Evolutionary conservation across 1,284 basidiomycete genomes (phyloP).

Genomic region (Albatrellus sp.): DNA sequence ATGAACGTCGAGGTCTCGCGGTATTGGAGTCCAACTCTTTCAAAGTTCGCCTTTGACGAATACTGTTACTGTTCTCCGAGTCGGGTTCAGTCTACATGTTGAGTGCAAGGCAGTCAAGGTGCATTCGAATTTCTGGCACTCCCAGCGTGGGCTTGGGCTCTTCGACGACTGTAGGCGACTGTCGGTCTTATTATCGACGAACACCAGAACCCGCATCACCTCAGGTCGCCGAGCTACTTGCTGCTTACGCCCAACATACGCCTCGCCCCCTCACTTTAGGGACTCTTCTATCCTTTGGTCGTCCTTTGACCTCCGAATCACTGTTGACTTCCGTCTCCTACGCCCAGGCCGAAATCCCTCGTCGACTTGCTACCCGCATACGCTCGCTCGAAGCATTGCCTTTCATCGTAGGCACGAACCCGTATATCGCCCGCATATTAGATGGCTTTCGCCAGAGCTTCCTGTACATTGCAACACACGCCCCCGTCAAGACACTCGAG

Average conservation of each 20-base stretch:
- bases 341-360: conserved; percentile 61
- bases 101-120: no score
- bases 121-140: no score
- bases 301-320: conserved; percentile 56
- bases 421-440: conserved; percentile 69
- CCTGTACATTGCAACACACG: conserved; percentile 57
- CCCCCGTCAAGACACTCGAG: conserved; percentile 49
- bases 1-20: no score
- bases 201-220: conserved; percentile 19
- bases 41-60: no score
- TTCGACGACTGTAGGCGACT: no score
- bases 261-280: conserved; percentile 55
- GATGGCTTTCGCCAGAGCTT: conserved; percentile 70
- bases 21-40: no score
- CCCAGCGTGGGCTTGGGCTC: no score
- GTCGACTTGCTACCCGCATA: conserved; percentile 59
- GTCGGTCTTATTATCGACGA: conserved; percentile 5
- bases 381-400: conserved; percentile 60
- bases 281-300: conserved; percentile 60
- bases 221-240: conserved; percentile 36
- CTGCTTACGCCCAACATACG: conserved; percentile 40
- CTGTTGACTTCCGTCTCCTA: conserved; percentile 58
- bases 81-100: no score
- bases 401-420: conserved; percentile 86
- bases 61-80: no score